Evolutionary conservation across 2,329 filamentous ascomycete species (phyloP).

Genomic region (Colletotrichum australisinense): DNA sequence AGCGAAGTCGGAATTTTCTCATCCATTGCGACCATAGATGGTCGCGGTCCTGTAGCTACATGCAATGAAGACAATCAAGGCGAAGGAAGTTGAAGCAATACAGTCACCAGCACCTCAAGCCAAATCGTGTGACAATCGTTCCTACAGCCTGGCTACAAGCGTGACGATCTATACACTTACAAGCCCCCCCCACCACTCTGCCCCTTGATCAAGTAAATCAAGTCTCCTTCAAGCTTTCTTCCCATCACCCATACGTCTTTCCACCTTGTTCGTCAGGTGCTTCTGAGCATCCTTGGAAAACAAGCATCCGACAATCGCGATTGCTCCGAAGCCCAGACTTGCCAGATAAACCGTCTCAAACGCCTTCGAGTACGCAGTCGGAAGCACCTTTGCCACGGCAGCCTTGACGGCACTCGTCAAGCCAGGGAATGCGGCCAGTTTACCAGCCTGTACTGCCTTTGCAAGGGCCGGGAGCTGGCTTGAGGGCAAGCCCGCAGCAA

Average conservation of each 20-base stretch:
- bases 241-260: constrained; percentile 45
- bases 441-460: constrained; percentile 43
- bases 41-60: no score
- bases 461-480: constrained; percentile 46
- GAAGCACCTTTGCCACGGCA: constrained; percentile 45
- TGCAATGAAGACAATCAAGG: no score
- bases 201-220: no score
- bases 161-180: no score
- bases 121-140: no score
- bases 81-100: no score
- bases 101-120: no score
- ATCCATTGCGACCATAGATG: no score
- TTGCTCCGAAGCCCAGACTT: constrained; percentile 50
- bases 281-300: constrained; percentile 49
- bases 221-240: constrained; percentile 1
- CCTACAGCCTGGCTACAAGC: no score
- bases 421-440: constrained; percentile 48
- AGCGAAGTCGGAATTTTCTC: no score
- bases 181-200: no score
- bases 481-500: constrained; percentile 49
- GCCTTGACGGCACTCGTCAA: constrained; percentile 45
- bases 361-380: constrained; percentile 50
- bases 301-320: constrained; percentile 49
- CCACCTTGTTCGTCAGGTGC: constrained; percentile 47
- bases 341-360: constrained; percentile 54